A percentile compares a stretch with the other conserved stretches of the same genome.
phyloP scores from a whole-genome alignment of 2,329 filamentous ascomycete genomes.

The Fusarium proliferatum region DNA sequence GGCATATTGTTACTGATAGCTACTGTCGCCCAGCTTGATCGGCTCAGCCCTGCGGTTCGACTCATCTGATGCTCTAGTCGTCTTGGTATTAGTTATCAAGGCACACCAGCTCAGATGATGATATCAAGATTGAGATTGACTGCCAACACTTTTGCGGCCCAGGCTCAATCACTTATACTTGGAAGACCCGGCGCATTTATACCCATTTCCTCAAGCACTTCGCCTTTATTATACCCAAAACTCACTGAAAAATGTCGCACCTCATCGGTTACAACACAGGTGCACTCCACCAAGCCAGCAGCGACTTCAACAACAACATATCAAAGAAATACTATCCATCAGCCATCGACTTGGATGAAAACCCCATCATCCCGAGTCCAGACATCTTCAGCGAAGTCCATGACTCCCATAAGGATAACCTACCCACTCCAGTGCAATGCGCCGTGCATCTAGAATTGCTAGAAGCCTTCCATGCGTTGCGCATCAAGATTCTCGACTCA shows the following conservation, averaged over 20 bases:
- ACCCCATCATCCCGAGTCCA: constrained; percentile 31
- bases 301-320: constrained; percentile 1
- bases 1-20: background rate
- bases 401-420: background rate
- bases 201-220: background rate
- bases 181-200: background rate
- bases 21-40: background rate
- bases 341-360: constrained; percentile 4
- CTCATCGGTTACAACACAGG: constrained; percentile 24
- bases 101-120: background rate
- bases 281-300: constrained; percentile 17
- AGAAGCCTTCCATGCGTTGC: constrained; percentile 65
- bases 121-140: background rate
- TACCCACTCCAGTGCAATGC: constrained; percentile 50
- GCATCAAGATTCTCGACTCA: constrained; percentile 39
- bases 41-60: background rate
- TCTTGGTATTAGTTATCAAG: background rate
- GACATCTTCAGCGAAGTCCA: constrained; percentile 11
- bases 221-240: background rate
- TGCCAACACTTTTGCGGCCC: background rate
- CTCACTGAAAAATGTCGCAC: constrained; percentile 21
- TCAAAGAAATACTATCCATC: constrained; percentile 2
- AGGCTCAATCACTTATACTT: background rate
- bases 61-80: constrained; percentile 6
- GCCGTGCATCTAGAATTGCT: constrained; percentile 70